phyloP scores from a whole-genome alignment of 2,329 filamentous ascomycete species.

The Trichoderma breve region DNA sequence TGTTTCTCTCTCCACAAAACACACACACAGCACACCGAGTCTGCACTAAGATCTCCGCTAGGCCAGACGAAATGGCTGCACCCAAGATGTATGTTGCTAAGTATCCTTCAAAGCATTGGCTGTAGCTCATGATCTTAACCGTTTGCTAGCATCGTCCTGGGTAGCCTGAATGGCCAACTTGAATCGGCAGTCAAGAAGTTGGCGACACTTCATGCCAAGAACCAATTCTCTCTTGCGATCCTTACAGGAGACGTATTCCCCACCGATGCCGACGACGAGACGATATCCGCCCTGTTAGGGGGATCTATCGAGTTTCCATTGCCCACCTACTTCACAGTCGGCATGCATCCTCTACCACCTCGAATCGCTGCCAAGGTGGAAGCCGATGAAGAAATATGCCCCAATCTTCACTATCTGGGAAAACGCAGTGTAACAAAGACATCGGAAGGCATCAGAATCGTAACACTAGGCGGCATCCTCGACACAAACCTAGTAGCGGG shows the following conservation, averaged over 20 bases:
- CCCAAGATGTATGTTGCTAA: slow-evolving; percentile 46
- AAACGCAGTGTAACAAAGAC: slow-evolving; percentile 88
- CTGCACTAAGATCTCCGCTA: not conserved
- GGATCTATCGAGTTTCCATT: slow-evolving; percentile 74
- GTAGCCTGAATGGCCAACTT: slow-evolving; percentile 77
- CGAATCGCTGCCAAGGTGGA: slow-evolving; percentile 71
- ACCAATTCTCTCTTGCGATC: slow-evolving; percentile 82
- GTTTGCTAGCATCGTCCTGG: slow-evolving; percentile 68
- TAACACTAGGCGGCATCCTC: slow-evolving; percentile 75
- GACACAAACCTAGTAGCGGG: slow-evolving; percentile 60
- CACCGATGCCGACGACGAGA: slow-evolving; percentile 53
- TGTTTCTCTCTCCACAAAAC: not conserved
- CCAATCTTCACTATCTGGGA: slow-evolving; percentile 87
- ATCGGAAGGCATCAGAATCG: slow-evolving; percentile 81
- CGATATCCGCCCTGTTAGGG: slow-evolving; percentile 62
- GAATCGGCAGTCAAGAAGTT: slow-evolving; percentile 76
- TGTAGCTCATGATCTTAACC: not conserved
- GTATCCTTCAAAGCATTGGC: not conserved
- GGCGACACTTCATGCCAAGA: slow-evolving; percentile 76
- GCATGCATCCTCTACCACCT: slow-evolving; percentile 67
- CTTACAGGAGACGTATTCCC: slow-evolving; percentile 81
- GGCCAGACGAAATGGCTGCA: slow-evolving; percentile 39
- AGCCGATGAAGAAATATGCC: slow-evolving; percentile 71
- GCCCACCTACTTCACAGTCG: slow-evolving; percentile 88
- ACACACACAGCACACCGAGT: not conserved